Conservation (phyloP, 116 monocot genomes). For the Cymodocea nodosa region DNA sequence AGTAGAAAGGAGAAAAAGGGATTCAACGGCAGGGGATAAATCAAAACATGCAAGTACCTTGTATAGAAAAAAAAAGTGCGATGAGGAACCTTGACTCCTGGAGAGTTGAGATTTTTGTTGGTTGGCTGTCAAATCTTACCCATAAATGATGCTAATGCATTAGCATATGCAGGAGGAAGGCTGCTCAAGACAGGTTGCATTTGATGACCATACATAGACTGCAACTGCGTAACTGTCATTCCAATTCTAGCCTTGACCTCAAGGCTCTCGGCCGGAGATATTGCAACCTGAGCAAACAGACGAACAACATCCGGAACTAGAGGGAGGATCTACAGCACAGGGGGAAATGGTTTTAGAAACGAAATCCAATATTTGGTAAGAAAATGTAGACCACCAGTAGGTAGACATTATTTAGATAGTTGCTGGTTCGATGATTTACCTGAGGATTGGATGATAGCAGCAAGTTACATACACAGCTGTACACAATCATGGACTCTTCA, state of each 20-base stretch:
- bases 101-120: too few species aligned
- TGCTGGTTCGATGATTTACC: conserved; percentile 12
- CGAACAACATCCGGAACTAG: conserved; percentile 69
- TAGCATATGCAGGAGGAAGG: conserved; percentile 63
- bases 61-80: too few species aligned
- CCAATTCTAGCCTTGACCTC: conserved; percentile 71
- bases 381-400: too few species aligned
- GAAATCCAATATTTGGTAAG: background rate
- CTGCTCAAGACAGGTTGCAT: conserved; percentile 64
- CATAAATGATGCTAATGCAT: conserved; percentile 52
- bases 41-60: too few species aligned
- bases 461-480: conserved; percentile 64
- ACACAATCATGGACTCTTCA: conserved; percentile 73
- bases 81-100: too few species aligned
- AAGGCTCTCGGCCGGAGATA: conserved; percentile 55
- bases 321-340: conserved; percentile 53
- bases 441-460: conserved; percentile 61
- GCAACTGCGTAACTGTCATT: conserved; percentile 58
- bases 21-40: too few species aligned
- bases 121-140: conserved; percentile 29
- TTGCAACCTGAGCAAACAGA: conserved; percentile 60
- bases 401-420: too few species aligned
- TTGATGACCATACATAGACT: conserved; percentile 74
- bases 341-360: background rate
- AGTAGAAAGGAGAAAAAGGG: too few species aligned